phyloP scores from a whole-genome alignment of 768 basidiomycete species.

The Suillus sp. region DNA sequence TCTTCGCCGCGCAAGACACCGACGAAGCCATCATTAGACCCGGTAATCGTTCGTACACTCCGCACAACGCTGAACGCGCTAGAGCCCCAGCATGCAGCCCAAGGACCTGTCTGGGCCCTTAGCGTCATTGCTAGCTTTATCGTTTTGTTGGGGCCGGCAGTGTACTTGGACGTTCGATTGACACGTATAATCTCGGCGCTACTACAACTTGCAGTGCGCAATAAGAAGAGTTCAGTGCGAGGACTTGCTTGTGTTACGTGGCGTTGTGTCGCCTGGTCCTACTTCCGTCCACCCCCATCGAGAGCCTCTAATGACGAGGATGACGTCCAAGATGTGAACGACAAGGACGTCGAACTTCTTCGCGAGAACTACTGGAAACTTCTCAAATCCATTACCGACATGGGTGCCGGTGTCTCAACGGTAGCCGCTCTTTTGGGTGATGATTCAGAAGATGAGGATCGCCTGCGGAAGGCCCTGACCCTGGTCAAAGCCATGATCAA shows the following conservation, averaged over 20 bases:
- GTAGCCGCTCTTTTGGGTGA: conserved; percentile 56
- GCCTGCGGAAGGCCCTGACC: conserved; percentile 47
- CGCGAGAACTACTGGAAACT: conserved; percentile 50
- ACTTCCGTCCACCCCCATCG: conserved; percentile 53
- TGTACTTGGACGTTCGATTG: conserved; percentile 47
- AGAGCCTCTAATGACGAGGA: conserved; percentile 28
- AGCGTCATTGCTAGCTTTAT: conserved; percentile 66
- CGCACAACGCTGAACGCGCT: conserved; percentile 58
- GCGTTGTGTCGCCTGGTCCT: conserved; percentile 68
- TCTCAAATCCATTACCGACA: conserved; percentile 54
- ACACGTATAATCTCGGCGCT: conserved; percentile 51
- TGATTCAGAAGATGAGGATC: conserved; percentile 40
- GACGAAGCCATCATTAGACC: conserved; percentile 41
- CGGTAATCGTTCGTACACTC: conserved; percentile 63
- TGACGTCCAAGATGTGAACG: conserved; percentile 16
- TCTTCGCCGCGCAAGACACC: conserved; percentile 42
- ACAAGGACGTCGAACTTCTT: conserved; percentile 29
- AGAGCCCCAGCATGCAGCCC: conserved; percentile 62
- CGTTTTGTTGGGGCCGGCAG: conserved; percentile 61
- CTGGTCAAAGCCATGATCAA: conserved; percentile 59
- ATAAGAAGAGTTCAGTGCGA: conserved; percentile 65
- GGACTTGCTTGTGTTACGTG: conserved; percentile 63
- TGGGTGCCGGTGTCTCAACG: conserved; percentile 58
- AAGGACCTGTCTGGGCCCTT: conserved; percentile 80
- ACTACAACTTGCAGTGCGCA: conserved; percentile 56